Evolutionary conservation across 345 rosid genomes (phyloP).

Genomic region (Brassica rapa): DNA sequence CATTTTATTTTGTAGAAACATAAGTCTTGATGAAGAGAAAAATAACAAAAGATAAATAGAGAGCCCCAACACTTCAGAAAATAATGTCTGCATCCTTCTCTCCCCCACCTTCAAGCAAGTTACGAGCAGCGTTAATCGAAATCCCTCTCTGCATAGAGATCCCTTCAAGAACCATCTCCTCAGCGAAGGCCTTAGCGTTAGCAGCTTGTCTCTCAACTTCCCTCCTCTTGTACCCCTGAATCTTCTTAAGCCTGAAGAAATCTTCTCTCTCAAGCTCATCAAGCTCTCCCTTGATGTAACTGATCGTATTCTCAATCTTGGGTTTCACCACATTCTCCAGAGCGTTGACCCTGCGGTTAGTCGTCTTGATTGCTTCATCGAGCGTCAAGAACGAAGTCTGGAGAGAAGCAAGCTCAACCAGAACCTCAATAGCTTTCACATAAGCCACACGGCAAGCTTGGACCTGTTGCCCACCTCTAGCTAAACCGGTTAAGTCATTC

Average conservation of each 20-base stretch:
- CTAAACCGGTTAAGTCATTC: constrained; percentile 89
- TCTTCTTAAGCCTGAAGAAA: constrained; percentile 91
- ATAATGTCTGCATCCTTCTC: constrained; percentile 81
- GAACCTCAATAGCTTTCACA: constrained; percentile 85
- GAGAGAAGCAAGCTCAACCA: constrained; percentile 92
- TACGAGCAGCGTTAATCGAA: constrained; percentile 62
- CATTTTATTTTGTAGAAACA: constrained; percentile 27
- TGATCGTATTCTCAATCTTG: constrained; percentile 80
- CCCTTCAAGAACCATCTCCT: constrained; percentile 65
- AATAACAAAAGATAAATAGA: constrained; percentile 27
- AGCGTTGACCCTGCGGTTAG: constrained; percentile 89
- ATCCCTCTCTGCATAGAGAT: constrained; percentile 75
- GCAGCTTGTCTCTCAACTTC: constrained; percentile 61
- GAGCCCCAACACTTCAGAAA: constrained; percentile 51
- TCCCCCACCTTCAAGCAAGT: constrained; percentile 53
- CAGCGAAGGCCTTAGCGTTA: constrained; percentile 59
- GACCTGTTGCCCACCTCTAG: constrained; percentile 94
- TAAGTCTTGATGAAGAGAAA: constrained; percentile 11
- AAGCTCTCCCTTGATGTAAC: constrained; percentile 82
- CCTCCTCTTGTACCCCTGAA: constrained; percentile 80
- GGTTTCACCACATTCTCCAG: constrained; percentile 94
- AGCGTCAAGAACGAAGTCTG: constrained; percentile 92
- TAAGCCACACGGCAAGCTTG: constrained; percentile 89
- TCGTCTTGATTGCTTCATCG: constrained; percentile 95
- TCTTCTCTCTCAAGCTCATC: constrained; percentile 95